Evolutionary conservation across 225 moss, liverwort and hornwort genomes (phyloP).

Genomic region (Straminergon stramineum): DNA sequence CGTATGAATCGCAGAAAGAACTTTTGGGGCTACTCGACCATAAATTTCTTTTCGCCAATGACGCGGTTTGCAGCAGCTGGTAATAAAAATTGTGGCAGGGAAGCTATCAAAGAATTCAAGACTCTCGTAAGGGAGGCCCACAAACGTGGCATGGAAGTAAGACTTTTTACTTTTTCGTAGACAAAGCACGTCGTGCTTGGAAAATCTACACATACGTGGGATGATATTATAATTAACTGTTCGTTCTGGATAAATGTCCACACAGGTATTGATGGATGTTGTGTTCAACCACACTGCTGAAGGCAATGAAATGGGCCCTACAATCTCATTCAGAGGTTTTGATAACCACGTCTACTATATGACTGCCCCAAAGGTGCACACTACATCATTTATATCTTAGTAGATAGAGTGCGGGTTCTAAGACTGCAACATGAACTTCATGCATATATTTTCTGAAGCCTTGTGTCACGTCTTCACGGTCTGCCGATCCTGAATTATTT

Average conservation of each 20-base stretch:
- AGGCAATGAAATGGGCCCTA: conserved; percentile 93
- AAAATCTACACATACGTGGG: neutral
- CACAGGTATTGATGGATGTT: conserved; percentile 85
- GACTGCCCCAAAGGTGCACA: conserved; percentile 79
- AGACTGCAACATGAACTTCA: neutral
- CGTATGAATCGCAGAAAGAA: conserved; percentile 47
- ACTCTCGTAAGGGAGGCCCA: conserved; percentile 76
- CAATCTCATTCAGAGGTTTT: conserved; percentile 88
- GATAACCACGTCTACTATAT: conserved; percentile 89
- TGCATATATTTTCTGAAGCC: neutral
- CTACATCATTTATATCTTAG: neutral
- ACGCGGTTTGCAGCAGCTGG: conserved; percentile 81
- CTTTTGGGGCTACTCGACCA: conserved; percentile 92
- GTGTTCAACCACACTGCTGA: conserved; percentile 95
- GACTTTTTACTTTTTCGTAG: neutral
- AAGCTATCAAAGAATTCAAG: conserved; percentile 89
- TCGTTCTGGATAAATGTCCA: neutral
- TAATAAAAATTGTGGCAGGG: conserved; percentile 67
- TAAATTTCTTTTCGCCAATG: conserved; percentile 94
- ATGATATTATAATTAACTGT: neutral
- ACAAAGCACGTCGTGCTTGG: neutral
- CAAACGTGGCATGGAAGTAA: conserved; percentile 88
- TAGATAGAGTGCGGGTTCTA: neutral
- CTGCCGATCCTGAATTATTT: neutral
- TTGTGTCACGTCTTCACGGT: neutral